Percentiles rank a stretch among this genome's conserved stretches.
phyloP scores from a whole-genome alignment of 2,329 filamentous ascomycete species.

The Sporothrix curviconia region DNA sequence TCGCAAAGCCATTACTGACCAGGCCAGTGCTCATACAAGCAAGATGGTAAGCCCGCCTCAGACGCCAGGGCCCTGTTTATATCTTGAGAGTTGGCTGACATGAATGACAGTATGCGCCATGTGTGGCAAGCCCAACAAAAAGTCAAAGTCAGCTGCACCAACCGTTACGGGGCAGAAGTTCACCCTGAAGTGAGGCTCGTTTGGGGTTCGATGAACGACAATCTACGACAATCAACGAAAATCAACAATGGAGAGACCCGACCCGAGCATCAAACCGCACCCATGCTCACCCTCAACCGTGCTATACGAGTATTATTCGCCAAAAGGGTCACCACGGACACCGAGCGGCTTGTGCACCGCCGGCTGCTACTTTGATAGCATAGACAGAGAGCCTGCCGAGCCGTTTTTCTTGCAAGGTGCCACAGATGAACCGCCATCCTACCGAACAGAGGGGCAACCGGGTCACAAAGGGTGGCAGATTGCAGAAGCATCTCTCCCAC shows the following conservation, averaged over 20 bases:
- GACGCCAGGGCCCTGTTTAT: too few species aligned
- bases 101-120: slow-evolving; percentile 52
- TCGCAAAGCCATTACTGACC: neutral
- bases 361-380: too few species aligned
- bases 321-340: too few species aligned
- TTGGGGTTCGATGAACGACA: neutral
- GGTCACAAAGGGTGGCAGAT: too few species aligned
- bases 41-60: slow-evolving; percentile 46
- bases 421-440: too few species aligned
- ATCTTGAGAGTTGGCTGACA: too few species aligned
- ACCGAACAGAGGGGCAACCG: neutral
- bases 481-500: too few species aligned
- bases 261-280: neutral
- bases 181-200: slow-evolving; percentile 46
- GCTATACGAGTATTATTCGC: too few species aligned
- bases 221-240: neutral
- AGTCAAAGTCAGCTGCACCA: slow-evolving; percentile 43
- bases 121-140: slow-evolving; percentile 55
- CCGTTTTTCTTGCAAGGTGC: too few species aligned
- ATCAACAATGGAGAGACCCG: neutral
- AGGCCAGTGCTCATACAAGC: slow-evolving; percentile 50
- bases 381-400: too few species aligned
- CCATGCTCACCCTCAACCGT: too few species aligned
- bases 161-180: slow-evolving; percentile 56
- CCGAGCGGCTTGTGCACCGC: too few species aligned